Evolutionary conservation across 495 filamentous ascomycete species (phyloP).

Genomic region (Aspergillus baeticus): DNA sequence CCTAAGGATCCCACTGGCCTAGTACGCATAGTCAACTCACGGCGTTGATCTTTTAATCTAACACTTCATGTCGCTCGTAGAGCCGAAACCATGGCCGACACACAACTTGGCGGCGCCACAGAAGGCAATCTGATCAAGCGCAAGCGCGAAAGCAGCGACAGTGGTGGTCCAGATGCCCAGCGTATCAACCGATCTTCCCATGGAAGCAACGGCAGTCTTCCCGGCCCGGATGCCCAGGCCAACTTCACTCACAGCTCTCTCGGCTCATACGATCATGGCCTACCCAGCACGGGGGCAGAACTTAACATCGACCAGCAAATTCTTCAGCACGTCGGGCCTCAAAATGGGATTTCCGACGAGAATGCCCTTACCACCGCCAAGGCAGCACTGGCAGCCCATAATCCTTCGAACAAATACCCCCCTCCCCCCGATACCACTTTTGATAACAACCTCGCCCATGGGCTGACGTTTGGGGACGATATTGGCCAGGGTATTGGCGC

Average conservation of each 20-base stretch:
- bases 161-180: conserved; percentile 41
- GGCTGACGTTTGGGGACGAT: conserved; percentile 45
- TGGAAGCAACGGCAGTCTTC: conserved; percentile 47
- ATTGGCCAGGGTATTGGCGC: conserved; percentile 42
- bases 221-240: conserved; percentile 33
- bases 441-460: conserved; percentile 43
- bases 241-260: conserved; percentile 41
- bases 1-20: not conserved
- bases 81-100: conserved; percentile 38
- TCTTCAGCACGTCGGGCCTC: conserved; percentile 47
- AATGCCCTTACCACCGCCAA: conserved; percentile 48
- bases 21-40: not conserved
- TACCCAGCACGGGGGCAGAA: conserved; percentile 36
- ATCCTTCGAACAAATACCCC: conserved; percentile 45
- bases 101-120: conserved; percentile 39
- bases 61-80: conserved; percentile 18
- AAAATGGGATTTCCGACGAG: conserved; percentile 48
- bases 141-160: conserved; percentile 46
- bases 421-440: conserved; percentile 42
- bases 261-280: conserved; percentile 41
- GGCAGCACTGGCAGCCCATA: conserved; percentile 46
- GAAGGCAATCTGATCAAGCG: conserved; percentile 40
- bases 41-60: conserved; percentile 14
- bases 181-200: conserved; percentile 45
- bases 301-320: conserved; percentile 51